Percentiles rank a stretch among this genome's conserved stretches.
These are phyloP conservation scores for Pythium rishiriense DNA, from an alignment of 352 stramenopile genomes.

Conservation along the genomic window DNA sequence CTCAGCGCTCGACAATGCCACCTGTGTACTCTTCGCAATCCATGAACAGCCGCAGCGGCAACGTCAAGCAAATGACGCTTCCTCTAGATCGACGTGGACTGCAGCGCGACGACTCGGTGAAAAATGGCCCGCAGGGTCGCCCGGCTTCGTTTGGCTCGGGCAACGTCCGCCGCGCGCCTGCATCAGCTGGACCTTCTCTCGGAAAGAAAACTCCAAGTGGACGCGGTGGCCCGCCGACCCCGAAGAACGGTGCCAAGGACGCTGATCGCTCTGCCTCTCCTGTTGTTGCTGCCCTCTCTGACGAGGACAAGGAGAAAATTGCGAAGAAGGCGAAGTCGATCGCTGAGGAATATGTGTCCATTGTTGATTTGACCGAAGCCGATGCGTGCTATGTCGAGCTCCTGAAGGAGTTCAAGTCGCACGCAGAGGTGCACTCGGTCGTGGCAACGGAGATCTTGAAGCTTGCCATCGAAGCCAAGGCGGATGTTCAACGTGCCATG, in stretches of 20 bases:
- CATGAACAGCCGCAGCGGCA: constrained; percentile 30
- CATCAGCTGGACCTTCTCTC: constrained; percentile 12
- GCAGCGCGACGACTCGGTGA: constrained; percentile 30
- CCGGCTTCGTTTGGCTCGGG: constrained; percentile 30
- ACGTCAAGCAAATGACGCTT: constrained; percentile 25
- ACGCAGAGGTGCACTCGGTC: constrained; percentile 52
- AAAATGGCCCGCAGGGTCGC: constrained; percentile 27
- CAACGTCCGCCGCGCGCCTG: constrained; percentile 11
- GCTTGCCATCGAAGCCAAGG: constrained; percentile 69
- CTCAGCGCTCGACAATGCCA: constrained; percentile 24
- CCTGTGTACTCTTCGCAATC: constrained; percentile 31
- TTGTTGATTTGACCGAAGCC: constrained; percentile 69
- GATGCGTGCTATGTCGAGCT: constrained; percentile 63
- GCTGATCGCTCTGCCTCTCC: constrained; percentile 4
- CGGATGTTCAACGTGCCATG: constrained; percentile 50
- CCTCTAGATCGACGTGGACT: constrained; percentile 19
- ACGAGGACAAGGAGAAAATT: constrained; percentile 66
- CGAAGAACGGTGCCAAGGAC: constrained; percentile 15
- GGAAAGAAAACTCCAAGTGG: constrained; percentile 13
- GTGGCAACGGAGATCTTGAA: constrained; percentile 66
- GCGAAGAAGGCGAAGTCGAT: constrained; percentile 79
- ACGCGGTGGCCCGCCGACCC: constrained; percentile 1
- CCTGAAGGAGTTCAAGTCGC: constrained; percentile 64
- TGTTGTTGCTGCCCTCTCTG: constrained; percentile 36
- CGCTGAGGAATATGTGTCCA: constrained; percentile 77